phyloP scores from a whole-genome alignment of 495 filamentous ascomycete genomes.

The Penicillium lividum region DNA sequence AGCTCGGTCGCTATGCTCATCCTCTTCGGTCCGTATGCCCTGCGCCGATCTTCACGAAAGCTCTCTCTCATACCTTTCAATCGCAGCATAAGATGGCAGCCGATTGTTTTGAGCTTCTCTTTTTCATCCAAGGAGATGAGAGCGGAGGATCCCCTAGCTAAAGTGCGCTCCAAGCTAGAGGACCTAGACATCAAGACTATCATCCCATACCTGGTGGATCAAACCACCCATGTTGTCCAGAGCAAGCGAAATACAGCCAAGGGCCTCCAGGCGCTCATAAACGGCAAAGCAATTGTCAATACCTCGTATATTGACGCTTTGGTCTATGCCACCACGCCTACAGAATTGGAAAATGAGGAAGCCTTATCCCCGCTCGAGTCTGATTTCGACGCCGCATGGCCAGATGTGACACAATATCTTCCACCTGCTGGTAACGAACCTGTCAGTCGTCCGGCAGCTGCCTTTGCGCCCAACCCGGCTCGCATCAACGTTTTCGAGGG shows the following conservation, averaged over 20 bases:
- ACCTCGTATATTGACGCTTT: constrained; percentile 73
- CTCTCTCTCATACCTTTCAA: background rate
- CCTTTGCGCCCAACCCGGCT: constrained; percentile 67
- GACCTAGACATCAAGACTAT: constrained; percentile 85
- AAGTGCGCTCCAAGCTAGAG: constrained; percentile 65
- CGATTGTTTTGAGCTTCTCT: constrained; percentile 78
- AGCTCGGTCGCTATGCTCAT: constrained; percentile 64
- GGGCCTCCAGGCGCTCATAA: constrained; percentile 83
- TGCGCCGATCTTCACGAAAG: background rate
- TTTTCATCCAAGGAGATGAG: constrained; percentile 74
- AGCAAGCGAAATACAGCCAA: constrained; percentile 88
- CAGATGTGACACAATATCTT: constrained; percentile 67
- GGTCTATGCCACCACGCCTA: constrained; percentile 62
- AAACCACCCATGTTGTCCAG: constrained; percentile 85
- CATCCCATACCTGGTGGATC: constrained; percentile 63
- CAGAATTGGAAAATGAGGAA: constrained; percentile 52
- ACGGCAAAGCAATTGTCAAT: constrained; percentile 78
- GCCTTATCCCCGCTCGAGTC: constrained; percentile 68
- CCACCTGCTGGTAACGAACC: constrained; percentile 77
- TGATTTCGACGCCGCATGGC: constrained; percentile 84
- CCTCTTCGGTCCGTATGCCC: constrained; percentile 44
- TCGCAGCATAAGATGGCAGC: constrained; percentile 77
- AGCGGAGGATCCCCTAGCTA: constrained; percentile 63
- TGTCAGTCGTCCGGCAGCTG: constrained; percentile 55
- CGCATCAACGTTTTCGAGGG: constrained; percentile 77